phyloP scores from a whole-genome alignment of 371 early-diverging fungal species.

The Haplosporangium sp. region DNA sequence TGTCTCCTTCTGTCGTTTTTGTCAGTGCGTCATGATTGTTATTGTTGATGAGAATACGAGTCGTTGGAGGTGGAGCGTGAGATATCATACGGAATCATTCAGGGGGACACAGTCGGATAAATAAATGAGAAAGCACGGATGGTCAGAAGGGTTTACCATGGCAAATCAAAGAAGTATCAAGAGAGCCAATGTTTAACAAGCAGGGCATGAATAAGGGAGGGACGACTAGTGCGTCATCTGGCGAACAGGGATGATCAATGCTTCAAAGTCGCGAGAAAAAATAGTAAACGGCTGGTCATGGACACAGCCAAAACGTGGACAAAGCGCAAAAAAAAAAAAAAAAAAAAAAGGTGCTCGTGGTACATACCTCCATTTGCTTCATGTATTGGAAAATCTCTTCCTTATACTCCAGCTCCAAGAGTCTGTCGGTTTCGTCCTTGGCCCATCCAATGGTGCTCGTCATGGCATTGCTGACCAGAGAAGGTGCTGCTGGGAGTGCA shows the following conservation, averaged over 20 bases:
- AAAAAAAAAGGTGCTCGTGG: not conserved
- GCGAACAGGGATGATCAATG: no score
- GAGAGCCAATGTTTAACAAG: no score
- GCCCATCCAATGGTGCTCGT: slow-evolving; percentile 42
- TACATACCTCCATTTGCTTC: slow-evolving; percentile 56
- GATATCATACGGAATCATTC: no score
- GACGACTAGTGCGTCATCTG: no score
- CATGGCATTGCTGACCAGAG: slow-evolving; percentile 43
- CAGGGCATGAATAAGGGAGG: no score
- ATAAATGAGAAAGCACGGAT: no score
- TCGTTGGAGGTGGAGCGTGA: not conserved
- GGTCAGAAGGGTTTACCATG: no score
- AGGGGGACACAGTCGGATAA: no score
- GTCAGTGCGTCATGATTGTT: not conserved
- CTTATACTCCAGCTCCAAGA: slow-evolving; percentile 51
- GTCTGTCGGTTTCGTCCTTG: slow-evolving; percentile 37
- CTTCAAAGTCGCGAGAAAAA: no score
- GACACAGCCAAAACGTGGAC: not conserved
- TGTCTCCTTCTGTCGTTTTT: slow-evolving; percentile 38
- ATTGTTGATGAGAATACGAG: not conserved
- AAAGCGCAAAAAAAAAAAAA: not conserved
- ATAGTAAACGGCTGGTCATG: no score
- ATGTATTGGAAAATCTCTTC: slow-evolving; percentile 55
- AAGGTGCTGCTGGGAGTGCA: slow-evolving; percentile 9
- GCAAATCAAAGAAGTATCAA: no score